phyloP scores from a whole-genome alignment of 306 rosid species.

The Rubus idaeus region DNA sequence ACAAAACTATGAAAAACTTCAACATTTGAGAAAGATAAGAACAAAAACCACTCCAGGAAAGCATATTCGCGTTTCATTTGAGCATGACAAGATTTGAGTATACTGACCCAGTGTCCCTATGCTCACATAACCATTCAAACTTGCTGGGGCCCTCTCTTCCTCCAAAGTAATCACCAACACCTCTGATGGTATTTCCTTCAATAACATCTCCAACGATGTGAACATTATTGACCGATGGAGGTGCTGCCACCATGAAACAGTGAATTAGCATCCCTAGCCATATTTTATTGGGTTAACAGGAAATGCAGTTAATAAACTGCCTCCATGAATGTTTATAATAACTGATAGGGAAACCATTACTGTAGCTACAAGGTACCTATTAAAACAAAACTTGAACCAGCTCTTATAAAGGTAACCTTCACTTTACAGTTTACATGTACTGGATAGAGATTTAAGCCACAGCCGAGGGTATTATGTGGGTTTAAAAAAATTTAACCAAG shows the following conservation, averaged over 20 bases:
- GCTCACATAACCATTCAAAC: slow-evolving; percentile 88
- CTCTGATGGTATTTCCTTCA: slow-evolving; percentile 77
- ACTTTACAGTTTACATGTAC: neutral
- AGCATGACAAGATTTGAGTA: slow-evolving; percentile 9
- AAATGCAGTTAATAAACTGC: neutral
- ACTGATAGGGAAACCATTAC: neutral
- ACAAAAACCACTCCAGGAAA: slow-evolving; percentile 9
- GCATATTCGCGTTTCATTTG: slow-evolving; percentile 7
- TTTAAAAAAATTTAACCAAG: neutral
- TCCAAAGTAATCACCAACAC: slow-evolving; percentile 93
- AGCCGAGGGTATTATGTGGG: neutral
- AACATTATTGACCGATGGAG: slow-evolving; percentile 82
- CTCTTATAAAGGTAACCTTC: neutral
- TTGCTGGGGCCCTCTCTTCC: slow-evolving; percentile 99
- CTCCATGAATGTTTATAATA: neutral
- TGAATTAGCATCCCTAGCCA: neutral
- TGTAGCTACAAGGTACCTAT: neutral
- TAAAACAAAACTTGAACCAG: neutral
- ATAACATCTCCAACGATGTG: slow-evolving; percentile 77
- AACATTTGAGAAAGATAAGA: slow-evolving; percentile 16
- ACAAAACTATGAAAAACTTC: slow-evolving; percentile 18
- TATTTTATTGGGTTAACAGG: neutral
- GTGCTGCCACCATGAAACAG: slow-evolving; percentile 54
- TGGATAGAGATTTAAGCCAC: neutral
- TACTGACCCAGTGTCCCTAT: slow-evolving; percentile 72